A percentile compares a stretch with the other conserved stretches of the same genome.
phyloP scores from a whole-genome alignment of 1,284 basidiomycete genomes.

The Chalciporus sp. region DNA sequence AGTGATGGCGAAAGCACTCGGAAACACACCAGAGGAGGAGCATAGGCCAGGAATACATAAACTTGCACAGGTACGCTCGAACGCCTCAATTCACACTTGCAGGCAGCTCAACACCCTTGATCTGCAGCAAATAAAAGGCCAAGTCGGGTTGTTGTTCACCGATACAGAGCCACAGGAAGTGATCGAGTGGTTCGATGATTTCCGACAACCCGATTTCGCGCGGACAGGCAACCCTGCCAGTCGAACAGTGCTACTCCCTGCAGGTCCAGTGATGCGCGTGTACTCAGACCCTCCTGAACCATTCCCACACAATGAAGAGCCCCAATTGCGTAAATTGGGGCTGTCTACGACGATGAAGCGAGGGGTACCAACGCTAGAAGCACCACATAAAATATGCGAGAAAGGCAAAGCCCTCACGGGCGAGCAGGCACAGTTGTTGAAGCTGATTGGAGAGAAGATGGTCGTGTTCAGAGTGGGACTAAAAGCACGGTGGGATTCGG shows the following conservation, averaged over 20 bases:
- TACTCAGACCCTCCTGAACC: conserved; percentile 79
- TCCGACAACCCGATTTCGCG: conserved; percentile 89
- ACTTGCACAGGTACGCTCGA: conserved; percentile 70
- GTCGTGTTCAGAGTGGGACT: conserved; percentile 78
- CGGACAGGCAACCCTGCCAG: conserved; percentile 84
- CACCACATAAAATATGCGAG: conserved; percentile 84
- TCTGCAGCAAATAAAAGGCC: conserved; percentile 84
- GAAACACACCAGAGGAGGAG: conserved; percentile 86
- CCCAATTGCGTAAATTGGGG: conserved; percentile 91
- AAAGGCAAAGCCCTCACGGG: conserved; percentile 78
- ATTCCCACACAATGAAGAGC: conserved; percentile 96
- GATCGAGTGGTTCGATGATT: conserved; percentile 92
- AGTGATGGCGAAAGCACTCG: conserved; percentile 97
- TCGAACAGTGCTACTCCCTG: conserved; percentile 76
- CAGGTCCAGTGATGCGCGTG: conserved; percentile 70
- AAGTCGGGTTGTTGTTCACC: conserved; percentile 93
- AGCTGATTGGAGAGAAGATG: conserved; percentile 86
- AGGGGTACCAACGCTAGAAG: conserved; percentile 86
- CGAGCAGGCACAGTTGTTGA: conserved; percentile 89
- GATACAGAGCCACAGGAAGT: conserved; percentile 88
- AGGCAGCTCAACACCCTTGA: conserved; percentile 10
- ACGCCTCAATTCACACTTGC: conserved; percentile 2
- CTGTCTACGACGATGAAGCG: conserved; percentile 83
- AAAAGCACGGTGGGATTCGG: conserved; percentile 76
- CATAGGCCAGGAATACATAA: conserved; percentile 79